A percentile compares a stretch with the other conserved stretches of the same genome.
These are phyloP conservation scores for Lyophyllum decastes DNA, from an alignment of 768 basidiomycete genomes.

Conservation along the genomic window DNA sequence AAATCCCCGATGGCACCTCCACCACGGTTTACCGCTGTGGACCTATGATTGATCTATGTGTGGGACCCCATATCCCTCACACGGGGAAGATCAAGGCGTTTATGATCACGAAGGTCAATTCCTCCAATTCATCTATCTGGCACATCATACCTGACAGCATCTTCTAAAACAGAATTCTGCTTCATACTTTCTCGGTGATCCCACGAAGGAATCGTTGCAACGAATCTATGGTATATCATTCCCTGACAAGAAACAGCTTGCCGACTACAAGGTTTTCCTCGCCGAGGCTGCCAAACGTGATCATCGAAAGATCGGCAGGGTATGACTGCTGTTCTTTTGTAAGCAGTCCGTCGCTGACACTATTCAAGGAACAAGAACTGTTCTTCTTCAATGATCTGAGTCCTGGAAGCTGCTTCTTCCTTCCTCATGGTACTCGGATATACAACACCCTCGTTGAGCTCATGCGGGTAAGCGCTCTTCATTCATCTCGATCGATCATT, in stretches of 20 bases:
- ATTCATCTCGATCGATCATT: constrained; percentile 1
- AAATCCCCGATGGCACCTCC: constrained; percentile 93
- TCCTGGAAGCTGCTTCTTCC: constrained; percentile 94
- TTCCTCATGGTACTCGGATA: constrained; percentile 95
- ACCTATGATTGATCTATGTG: constrained; percentile 96
- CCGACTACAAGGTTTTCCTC: constrained; percentile 94
- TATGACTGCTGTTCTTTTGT: constrained; percentile 22
- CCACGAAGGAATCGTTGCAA: constrained; percentile 91
- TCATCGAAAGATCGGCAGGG: constrained; percentile 93
- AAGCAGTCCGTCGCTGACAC: not conserved
- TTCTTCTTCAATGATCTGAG: constrained; percentile 99
- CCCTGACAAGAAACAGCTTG: constrained; percentile 94
- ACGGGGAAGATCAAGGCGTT: constrained; percentile 97
- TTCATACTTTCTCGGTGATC: constrained; percentile 95
- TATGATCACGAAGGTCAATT: constrained; percentile 87
- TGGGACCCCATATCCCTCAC: constrained; percentile 97
- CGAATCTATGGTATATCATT: constrained; percentile 98
- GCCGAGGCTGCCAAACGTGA: constrained; percentile 98
- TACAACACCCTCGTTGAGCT: constrained; percentile 92
- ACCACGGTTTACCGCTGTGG: constrained; percentile 99
- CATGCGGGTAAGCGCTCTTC: constrained; percentile 67
- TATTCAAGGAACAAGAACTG: constrained; percentile 82
- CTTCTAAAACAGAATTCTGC: constrained; percentile 75
- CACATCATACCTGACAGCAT: not conserved
- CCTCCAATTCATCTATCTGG: not conserved